Conservation (phyloP, 148 eudicot species). For the Rhododendron ferrugineum region DNA sequence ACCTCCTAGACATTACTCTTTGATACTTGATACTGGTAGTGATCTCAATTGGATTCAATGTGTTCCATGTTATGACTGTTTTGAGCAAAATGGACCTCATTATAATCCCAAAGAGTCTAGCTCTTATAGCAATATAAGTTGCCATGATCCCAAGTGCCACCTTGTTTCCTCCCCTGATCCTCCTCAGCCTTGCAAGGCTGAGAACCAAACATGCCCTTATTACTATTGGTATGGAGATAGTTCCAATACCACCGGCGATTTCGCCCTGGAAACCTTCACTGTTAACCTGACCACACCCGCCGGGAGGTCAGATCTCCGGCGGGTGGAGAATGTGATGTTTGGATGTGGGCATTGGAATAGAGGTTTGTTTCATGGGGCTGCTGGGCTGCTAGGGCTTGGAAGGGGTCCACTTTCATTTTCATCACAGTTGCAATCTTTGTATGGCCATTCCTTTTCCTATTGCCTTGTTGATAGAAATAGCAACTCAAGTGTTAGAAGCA, state of each 20-base stretch:
- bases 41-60: constrained; percentile 97
- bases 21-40: constrained; percentile 92
- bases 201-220: constrained; percentile 64
- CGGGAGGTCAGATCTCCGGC: constrained; percentile 43
- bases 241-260: constrained; percentile 94
- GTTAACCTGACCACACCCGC: constrained; percentile 56
- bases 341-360: constrained; percentile 99
- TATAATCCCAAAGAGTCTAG: constrained; percentile 57
- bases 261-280: constrained; percentile 76
- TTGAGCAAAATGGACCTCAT: constrained; percentile 70
- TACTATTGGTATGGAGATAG: constrained; percentile 98
- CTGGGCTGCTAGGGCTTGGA: constrained; percentile 84
- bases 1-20: constrained; percentile 69
- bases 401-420: constrained; percentile 88
- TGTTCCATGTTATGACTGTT: constrained; percentile 81
- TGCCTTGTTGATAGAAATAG: constrained; percentile 83
- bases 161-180: constrained; percentile 78
- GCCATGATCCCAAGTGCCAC: constrained; percentile 64
- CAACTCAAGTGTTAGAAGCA: constrained; percentile 72
- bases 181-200: constrained; percentile 33
- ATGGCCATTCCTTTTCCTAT: constrained; percentile 94
- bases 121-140: constrained; percentile 57
- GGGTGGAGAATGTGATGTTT: constrained; percentile 77
- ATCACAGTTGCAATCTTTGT: constrained; percentile 67
- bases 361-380: constrained; percentile 95